Base-by-base conservation (phyloP, 305 asterid species). In the Fraxinus sp. region DNA sequence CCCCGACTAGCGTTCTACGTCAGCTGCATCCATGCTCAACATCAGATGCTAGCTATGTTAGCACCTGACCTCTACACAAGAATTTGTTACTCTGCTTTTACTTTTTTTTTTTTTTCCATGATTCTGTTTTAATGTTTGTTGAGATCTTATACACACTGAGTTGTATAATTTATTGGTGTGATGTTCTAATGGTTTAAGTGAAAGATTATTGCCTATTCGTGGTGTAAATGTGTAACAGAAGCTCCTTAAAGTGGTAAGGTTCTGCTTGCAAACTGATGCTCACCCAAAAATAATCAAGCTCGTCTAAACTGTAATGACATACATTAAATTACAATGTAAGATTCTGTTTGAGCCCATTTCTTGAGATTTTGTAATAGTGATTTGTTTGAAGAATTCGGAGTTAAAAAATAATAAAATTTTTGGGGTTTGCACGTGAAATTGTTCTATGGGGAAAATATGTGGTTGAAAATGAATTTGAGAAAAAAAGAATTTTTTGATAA, bases 1-100 rank as follows among this genome's bases (percentile, higher is more conserved):
- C 37, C 98, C 55, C 97, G 0, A 93, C 95, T 7, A 92, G 95
- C 36, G 95, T 92, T 82, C 88, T 92, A 64, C 89, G 87, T 80
- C 90, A 87, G 3, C 14, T 83, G 86, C 85, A 86, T 41, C 85
- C 62, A 52, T 16, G 78, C 77, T 85, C 85, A 1, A 76, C 82
- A 7, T 85, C 90, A 3, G 89, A 88, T 62, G 81, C 86, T 39
- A 90, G 94, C 86, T 90, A 84, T 77, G 80, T 93, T 84, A 90
- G 87, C 87, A 88, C 88, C 64, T 92, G 62, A 52, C 62, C 62
- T 16, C 7, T 16, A 52, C 62, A 16, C 22, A 16, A 43, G 55
- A 43, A 16, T 52, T 52, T 52, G 59, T 49, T 14, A 14, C 59
- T 49, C 18, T 46, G n/a, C 57, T 43, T 46, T n/a, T 49, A 49